Base-by-base conservation (phyloP, 768 basidiomycete genomes). In the Pholiota molesta region DNA sequence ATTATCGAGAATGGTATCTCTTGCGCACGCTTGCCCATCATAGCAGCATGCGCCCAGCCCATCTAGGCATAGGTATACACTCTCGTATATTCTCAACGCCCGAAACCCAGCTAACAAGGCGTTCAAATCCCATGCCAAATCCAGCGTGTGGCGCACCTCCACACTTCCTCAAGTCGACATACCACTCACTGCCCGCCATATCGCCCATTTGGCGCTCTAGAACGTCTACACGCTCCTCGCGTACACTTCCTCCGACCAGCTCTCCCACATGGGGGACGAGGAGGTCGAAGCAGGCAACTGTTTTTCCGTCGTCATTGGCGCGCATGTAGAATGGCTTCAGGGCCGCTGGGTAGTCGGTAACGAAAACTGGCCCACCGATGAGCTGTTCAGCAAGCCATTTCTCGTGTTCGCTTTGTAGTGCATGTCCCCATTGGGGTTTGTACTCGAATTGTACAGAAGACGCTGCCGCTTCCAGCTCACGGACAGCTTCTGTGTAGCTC, bases 241-340 rank as follows among this genome's bases (percentile, higher is more conserved):
- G 83, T 40, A 99, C 79, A 42, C 94, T 96, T 3, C 97, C 97
- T 1, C 97, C 97, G 0, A 85, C 90, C 21, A 99, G 82, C 75
- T 99, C 97, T 4, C 97, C 97, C 1, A 95, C 77, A 23, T 83
- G 76, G 0, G 97, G 97, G 5, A 99, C 86, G 56, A 99, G 83
- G 17, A 99, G 81, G 72, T 99, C 97, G 69, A 99, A 97, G 76
- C 97, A 99, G n/a, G 90, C 94, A 3, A 94, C 94, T 0, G 75
- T 76, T 51, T 66, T 64, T 29, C 58, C 67, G 52, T 71, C 69
- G 4, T 56, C 51, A 69, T 93, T 94, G 44, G 71, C 72, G 37
- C 92, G 87, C 97, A 99, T 98, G 77, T 99, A 99, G 78, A 99
- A 99, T 8, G 97, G 95, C 74, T 99, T 99, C 64, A 94, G 73